Evolutionary conservation across 139 green algal species (phyloP), one percentile per base, ranked within the genome.

Genomic region (Yamagishiella unicocca): DNA sequence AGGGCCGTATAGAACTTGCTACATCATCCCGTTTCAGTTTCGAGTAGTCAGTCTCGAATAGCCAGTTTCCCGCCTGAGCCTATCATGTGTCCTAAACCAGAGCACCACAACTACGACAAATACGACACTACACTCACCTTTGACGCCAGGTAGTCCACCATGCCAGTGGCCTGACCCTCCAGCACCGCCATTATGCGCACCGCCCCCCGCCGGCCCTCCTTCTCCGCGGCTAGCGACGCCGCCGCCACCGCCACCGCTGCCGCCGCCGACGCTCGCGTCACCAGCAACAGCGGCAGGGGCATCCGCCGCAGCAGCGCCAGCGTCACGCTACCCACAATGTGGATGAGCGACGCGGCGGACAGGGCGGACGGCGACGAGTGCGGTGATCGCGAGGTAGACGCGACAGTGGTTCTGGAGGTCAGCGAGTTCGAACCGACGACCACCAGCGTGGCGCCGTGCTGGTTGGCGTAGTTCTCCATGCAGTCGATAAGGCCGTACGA

Each of bases 271-370:
- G 55, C 24, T 17, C 62, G 79, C 40, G 58, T 85, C 12, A 85
- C 61, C 9, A 85, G 61, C 42, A 85, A 31, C 25, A 85, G 42
- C 62, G 62, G 61, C 40, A 66, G 17, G 4, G 79, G 62, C 31
- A 76, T 53, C 22, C 79, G 79, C 6, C 79, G 61, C 79, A 85
- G 61, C 12, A 85, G 79, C 17, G 62, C 79, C 21, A 85, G n/a
- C 24, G 79, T 85, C 0, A 85, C 25, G 58, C n/a, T 53, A 42
- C 79, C 79, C 22, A 85, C 61, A 4, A 76, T 50, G 40, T 66
- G 62, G 31, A 85, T 43, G 38, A 78, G 40, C 8, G 2, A n/a
- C 46, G 31, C 7, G 31, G 1, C 75, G 22, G 31, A 33, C 0
- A 14, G 2, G 62, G n/a, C 43, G 62, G 79, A 4, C 3, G 79